phyloP scores from a whole-genome alignment of 176 grass and related monocot genomes.

The Aechmea fasciata region DNA sequence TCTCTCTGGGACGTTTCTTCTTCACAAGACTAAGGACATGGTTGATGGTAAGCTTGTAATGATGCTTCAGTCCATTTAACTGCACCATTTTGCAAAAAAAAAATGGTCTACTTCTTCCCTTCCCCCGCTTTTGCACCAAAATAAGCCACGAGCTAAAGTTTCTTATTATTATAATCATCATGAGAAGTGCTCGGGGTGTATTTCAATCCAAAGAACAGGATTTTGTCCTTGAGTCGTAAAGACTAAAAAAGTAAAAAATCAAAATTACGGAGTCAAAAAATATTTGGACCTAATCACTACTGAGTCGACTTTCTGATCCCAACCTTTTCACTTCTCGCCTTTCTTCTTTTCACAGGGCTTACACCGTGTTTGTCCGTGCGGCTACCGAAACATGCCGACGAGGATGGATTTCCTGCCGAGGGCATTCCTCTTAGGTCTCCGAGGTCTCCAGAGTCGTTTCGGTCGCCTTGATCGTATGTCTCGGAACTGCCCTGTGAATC shows the following conservation, averaged over 20 bases:
- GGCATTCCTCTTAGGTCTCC: constrained; percentile 74
- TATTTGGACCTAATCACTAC: too few relatives aligned
- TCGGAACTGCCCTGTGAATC: not conserved
- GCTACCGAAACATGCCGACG: constrained; percentile 47
- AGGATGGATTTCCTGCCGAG: constrained; percentile 50
- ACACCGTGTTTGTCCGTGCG: constrained; percentile 37
- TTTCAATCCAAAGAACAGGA: too few relatives aligned
- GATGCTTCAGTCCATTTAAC: not conserved
- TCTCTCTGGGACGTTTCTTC: constrained; percentile 94
- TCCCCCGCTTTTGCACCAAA: too few relatives aligned
- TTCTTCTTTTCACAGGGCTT: constrained; percentile 36
- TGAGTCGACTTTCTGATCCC: not conserved
- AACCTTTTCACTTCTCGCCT: not conserved
- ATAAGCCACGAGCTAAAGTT: too few relatives aligned
- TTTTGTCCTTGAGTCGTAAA: too few relatives aligned
- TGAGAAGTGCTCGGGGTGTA: too few relatives aligned
- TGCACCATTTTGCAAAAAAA: too few relatives aligned
- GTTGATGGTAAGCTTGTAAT: constrained; percentile 45
- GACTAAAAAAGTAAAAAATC: too few relatives aligned
- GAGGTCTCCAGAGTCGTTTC: constrained; percentile 40
- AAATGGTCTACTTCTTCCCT: too few relatives aligned
- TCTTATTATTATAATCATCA: too few relatives aligned
- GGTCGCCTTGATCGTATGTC: constrained; percentile 19
- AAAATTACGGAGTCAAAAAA: too few relatives aligned
- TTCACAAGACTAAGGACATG: constrained; percentile 98